Evolutionary conservation across 129 eudicot genomes (phyloP).

Genomic region (Deinandra increscens): DNA sequence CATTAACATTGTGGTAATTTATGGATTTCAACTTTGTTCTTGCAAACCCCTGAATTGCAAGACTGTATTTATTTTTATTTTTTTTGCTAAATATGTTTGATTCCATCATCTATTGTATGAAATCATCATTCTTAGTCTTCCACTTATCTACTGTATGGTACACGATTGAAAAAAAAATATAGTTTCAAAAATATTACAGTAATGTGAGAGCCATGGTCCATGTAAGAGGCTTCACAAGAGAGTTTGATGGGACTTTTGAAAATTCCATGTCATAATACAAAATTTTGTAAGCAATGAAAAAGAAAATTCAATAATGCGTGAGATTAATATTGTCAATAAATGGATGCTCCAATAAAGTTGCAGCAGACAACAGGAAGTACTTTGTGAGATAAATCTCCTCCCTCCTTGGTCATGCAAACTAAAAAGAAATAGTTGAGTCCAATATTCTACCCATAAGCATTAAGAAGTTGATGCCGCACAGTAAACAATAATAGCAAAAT

Average conservation of each 20-base stretch:
- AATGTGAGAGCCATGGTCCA: background rate
- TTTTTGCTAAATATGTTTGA: no score
- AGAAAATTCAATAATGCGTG: background rate
- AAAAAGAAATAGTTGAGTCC: slow-evolving; percentile 21
- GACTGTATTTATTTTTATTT: no score
- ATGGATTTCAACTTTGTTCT: no score
- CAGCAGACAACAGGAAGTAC: slow-evolving; percentile 56
- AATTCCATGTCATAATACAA: no score
- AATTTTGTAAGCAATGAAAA: background rate
- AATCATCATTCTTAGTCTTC: slow-evolving; percentile 3
- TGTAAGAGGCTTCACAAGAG: slow-evolving; percentile 10
- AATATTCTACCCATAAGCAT: slow-evolving; percentile 19
- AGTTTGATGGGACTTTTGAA: background rate
- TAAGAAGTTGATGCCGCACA: background rate
- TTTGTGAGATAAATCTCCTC: slow-evolving; percentile 34
- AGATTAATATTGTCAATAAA: slow-evolving; percentile 14
- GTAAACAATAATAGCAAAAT: background rate
- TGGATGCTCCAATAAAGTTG: slow-evolving; percentile 74
- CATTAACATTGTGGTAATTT: no score
- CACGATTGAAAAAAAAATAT: background rate
- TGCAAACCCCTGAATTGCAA: no score
- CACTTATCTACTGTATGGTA: slow-evolving; percentile 3
- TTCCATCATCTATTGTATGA: no score
- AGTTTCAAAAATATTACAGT: background rate
- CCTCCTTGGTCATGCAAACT: slow-evolving; percentile 36